phyloP scores from a whole-genome alignment of 1,139 yeast species.

The Yamadazyma atmosphaerica region DNA sequence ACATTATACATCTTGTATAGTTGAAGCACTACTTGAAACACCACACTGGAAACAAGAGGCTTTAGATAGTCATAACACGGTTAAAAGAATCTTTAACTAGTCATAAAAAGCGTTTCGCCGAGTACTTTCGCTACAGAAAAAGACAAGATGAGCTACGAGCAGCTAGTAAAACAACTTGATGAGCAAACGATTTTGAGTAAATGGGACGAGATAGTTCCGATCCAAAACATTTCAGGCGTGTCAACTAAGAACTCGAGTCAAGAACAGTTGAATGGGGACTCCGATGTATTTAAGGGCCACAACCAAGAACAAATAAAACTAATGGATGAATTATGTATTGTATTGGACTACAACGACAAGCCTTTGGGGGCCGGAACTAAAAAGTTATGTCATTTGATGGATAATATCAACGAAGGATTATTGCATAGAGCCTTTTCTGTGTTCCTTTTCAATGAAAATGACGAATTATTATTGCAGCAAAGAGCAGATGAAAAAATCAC shows the following conservation, averaged over 20 bases:
- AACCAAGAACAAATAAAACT: constrained; percentile 91
- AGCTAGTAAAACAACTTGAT: constrained; percentile 51
- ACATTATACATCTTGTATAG: background rate
- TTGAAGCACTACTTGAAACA: no score
- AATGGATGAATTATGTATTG: constrained; percentile 97
- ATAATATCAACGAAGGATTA: constrained; percentile 79
- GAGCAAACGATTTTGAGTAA: constrained; percentile 50
- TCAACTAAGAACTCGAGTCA: constrained; percentile 28
- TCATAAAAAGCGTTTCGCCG: no score
- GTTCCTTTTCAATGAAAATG: constrained; percentile 77
- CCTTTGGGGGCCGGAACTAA: constrained; percentile 95
- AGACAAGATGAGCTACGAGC: constrained; percentile 9
- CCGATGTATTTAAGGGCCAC: constrained; percentile 68
- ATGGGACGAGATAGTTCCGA: constrained; percentile 67
- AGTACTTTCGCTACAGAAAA: no score
- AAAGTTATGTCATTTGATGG: constrained; percentile 88
- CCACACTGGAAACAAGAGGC: no score
- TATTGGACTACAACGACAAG: constrained; percentile 79
- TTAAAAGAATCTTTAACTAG: no score
- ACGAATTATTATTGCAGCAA: constrained; percentile 81
- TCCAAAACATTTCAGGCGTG: constrained; percentile 48
- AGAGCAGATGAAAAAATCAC: constrained; percentile 97
- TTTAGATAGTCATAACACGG: no score
- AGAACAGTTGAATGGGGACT: constrained; percentile 14
- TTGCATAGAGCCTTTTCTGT: constrained; percentile 96